Base-by-base conservation (phyloP, 305 asterid genomes). In the Petunia hybrid region DNA sequence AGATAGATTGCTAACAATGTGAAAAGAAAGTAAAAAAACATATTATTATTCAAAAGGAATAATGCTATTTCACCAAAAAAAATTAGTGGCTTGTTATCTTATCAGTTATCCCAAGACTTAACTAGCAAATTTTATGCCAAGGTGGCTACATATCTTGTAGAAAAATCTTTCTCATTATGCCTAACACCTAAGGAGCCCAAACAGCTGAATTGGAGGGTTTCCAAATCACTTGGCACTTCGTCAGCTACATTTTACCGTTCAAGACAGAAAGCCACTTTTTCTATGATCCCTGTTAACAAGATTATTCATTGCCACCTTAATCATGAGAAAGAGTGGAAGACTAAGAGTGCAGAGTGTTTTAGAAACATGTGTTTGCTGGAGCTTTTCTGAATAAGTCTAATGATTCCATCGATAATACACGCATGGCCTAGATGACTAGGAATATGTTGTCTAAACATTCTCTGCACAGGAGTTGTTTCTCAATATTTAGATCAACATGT, bases 151-250 rank as follows among this genome's bases (percentile, higher is more conserved):
- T 22, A 22, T 3, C 67, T 8, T 62, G 67, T 62, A 31, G 41
- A 38, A 22, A 22, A 22, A 62, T 62, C 41, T 62, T 61, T 61
- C 67, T 62, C 67, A 62, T 35, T 8, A 35, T 16, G n/a, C 31
- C 31, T 22, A 22, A 22, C 67, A 62, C 41, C 31, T 22, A 31
- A 62, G 41, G 67, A 40, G 35, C 9, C 41, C 67, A 62, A 31
- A 62, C 67, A 62, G 67, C 67, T 31, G 67, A 62, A 39, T 62
- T 35, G 67, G 67, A 62, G 41, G 41, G 67, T 62, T 62, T 35
- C 67, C 67, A 62, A 62, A 62, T 62, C 41, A 62, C 7, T 62
- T 62, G 9, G 67, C n/a, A 8, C 38, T 31, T 31, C 41, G 14
- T 62, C 35, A 62, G 3, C 10, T 8, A 10, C 67, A 39, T 62